These are phyloP conservation scores for Dendrostoma leiphaemia DNA, from an alignment of 2,329 filamentous ascomycete species.

Conservation along the genomic window DNA sequence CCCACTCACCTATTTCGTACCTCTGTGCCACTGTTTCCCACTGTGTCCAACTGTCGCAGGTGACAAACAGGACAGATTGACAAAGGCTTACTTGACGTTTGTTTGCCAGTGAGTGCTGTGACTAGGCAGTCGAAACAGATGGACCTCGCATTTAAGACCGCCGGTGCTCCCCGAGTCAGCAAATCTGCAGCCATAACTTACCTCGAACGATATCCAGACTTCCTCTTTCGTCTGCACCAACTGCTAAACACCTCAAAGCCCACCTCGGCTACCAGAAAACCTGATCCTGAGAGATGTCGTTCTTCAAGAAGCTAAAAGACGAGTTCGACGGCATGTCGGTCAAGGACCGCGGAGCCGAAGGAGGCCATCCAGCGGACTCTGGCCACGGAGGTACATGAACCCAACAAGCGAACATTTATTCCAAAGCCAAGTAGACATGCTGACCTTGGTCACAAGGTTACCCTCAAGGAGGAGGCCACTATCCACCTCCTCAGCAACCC, in stretches of 20 bases:
- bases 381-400: constrained; percentile 16
- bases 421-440: neutral
- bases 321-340: constrained; percentile 38
- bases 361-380: constrained; percentile 18
- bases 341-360: constrained; percentile 28
- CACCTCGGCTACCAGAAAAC: no score
- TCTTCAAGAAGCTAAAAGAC: constrained; percentile 34
- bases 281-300: constrained; percentile 30
- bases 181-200: neutral
- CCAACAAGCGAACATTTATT: no score
- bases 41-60: neutral
- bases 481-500: constrained; percentile 9
- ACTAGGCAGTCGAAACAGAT: no score
- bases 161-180: no score
- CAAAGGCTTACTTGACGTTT: neutral
- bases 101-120: neutral
- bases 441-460: constrained; percentile 12
- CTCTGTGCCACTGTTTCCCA: constrained; percentile 1
- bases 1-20: constrained; percentile 2
- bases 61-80: neutral
- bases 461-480: constrained; percentile 10
- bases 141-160: constrained; percentile 2
- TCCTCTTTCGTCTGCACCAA: no score
- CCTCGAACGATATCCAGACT: neutral
- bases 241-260: no score